Conservation (phyloP, 805 yeast genomes). For the Pichia kluyveri region DNA sequence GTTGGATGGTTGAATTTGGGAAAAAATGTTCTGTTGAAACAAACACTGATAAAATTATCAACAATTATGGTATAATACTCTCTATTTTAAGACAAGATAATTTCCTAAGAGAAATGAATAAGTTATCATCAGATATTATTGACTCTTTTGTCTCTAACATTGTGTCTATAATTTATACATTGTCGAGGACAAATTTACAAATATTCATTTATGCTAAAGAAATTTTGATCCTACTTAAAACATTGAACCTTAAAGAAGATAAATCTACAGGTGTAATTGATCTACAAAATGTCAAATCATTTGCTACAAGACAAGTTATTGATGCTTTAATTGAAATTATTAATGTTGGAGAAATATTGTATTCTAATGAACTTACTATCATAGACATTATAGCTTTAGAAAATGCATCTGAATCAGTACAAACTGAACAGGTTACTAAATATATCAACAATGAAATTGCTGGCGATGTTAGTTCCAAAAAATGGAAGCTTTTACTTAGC, state of each 20-base stretch:
- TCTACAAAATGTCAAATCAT: not conserved
- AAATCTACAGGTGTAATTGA: not conserved
- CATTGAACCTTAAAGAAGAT: conserved; percentile 4
- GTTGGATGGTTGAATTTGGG: conserved; percentile 15
- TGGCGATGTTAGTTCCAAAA: conserved; percentile 10
- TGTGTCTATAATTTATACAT: conserved; percentile 17
- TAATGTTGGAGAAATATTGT: conserved; percentile 22
- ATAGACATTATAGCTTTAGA: conserved; percentile 18
- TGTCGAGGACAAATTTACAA: conserved; percentile 18
- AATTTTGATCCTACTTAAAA: conserved; percentile 13
- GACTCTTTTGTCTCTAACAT: conserved; percentile 14
- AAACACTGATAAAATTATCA: conserved; percentile 5
- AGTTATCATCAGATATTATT: not conserved
- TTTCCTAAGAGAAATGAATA: conserved; percentile 9
- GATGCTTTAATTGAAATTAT: conserved; percentile 14
- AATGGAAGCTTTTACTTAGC: conserved; percentile 20
- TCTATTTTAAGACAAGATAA: conserved; percentile 17
- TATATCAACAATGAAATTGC: conserved; percentile 20
- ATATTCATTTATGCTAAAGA: conserved; percentile 21
- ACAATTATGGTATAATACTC: conserved; percentile 10
- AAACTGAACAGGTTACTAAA: conserved; percentile 17
- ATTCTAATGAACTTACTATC: conserved; percentile 19
- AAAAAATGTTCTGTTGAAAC: conserved; percentile 4
- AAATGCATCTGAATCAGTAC: conserved; percentile 11
- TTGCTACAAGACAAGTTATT: conserved; percentile 10